Evolutionary conservation across 1,284 basidiomycete genomes (phyloP).

Genomic region (Malassezia arunalokei): DNA sequence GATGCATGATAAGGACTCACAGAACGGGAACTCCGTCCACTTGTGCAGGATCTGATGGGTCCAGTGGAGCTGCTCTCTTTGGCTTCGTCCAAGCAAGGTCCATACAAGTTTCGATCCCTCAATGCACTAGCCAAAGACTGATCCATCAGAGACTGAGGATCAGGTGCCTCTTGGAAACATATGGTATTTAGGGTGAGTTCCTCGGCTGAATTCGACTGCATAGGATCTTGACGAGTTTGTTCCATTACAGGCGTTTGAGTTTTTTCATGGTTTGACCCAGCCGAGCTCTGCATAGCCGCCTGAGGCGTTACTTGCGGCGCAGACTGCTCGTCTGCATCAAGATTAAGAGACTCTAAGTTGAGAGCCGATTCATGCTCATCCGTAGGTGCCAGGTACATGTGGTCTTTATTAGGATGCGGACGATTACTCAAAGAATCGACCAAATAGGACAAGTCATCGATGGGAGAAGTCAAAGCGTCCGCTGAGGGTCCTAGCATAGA

Average conservation of each 20-base stretch:
- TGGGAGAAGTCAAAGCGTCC: slow-evolving; percentile 6
- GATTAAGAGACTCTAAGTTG: slow-evolving; percentile 10
- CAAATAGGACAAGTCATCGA: slow-evolving; percentile 13
- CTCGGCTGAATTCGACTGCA: neutral
- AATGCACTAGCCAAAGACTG: neutral
- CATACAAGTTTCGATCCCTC: neutral
- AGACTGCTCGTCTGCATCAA: neutral
- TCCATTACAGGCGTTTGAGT: neutral
- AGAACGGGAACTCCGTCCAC: slow-evolving; percentile 1
- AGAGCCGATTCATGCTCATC: neutral
- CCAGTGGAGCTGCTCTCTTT: neutral
- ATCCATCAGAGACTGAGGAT: neutral
- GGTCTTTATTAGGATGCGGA: neutral
- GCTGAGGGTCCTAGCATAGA: slow-evolving; percentile 5
- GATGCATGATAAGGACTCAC: slow-evolving; percentile 11
- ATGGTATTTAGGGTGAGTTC: neutral
- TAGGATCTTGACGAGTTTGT: neutral
- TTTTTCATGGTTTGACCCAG: neutral
- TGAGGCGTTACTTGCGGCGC: neutral
- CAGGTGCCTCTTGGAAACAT: neutral
- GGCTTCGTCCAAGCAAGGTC: neutral
- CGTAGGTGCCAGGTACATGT: neutral
- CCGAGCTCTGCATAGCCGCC: neutral
- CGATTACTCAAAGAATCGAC: slow-evolving; percentile 3
- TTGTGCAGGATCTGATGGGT: neutral